phyloP scores from a whole-genome alignment of 2,329 filamentous ascomycete species.

The Trichoderma harzianum region DNA sequence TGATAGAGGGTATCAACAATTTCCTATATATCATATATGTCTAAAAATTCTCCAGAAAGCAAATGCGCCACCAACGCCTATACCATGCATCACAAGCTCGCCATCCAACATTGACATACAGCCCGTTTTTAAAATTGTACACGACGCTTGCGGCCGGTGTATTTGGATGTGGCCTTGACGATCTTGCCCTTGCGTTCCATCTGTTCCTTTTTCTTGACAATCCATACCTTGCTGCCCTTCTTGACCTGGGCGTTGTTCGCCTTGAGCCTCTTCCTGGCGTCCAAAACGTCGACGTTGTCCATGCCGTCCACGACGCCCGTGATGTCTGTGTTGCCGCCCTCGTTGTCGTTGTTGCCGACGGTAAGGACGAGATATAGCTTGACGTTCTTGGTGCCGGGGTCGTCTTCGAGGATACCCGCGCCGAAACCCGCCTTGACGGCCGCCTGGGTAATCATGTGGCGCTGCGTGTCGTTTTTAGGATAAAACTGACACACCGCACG shows the following conservation, averaged over 20 bases:
- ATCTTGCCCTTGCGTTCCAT: conserved; percentile 94
- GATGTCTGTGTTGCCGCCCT: conserved; percentile 68
- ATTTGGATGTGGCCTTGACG: conserved; percentile 88
- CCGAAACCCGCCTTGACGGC: conserved; percentile 94
- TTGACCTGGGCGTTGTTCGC: conserved; percentile 53
- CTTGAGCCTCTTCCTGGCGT: conserved; percentile 56
- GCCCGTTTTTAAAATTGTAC: conserved; percentile 60
- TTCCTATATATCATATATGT: conserved; percentile 5
- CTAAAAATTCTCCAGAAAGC: neutral
- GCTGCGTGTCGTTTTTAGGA: conserved; percentile 89
- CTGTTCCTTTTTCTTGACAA: conserved; percentile 82
- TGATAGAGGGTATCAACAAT: conserved; percentile 22
- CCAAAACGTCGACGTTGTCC: conserved; percentile 81
- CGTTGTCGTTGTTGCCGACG: conserved; percentile 62
- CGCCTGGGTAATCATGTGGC: conserved; percentile 85
- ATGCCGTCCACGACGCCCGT: conserved; percentile 85
- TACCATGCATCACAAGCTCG: conserved; percentile 28
- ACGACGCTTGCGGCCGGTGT: conserved; percentile 85
- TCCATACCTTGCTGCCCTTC: conserved; percentile 85
- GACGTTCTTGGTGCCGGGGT: conserved; percentile 91
- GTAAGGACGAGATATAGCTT: conserved; percentile 96
- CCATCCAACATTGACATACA: neutral
- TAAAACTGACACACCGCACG: conserved; percentile 97
- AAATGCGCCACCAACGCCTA: conserved; percentile 27
- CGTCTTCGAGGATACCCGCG: conserved; percentile 90